Conservation (phyloP, 2,329 filamentous ascomycete species). For the Penicillium brevicompactum region DNA sequence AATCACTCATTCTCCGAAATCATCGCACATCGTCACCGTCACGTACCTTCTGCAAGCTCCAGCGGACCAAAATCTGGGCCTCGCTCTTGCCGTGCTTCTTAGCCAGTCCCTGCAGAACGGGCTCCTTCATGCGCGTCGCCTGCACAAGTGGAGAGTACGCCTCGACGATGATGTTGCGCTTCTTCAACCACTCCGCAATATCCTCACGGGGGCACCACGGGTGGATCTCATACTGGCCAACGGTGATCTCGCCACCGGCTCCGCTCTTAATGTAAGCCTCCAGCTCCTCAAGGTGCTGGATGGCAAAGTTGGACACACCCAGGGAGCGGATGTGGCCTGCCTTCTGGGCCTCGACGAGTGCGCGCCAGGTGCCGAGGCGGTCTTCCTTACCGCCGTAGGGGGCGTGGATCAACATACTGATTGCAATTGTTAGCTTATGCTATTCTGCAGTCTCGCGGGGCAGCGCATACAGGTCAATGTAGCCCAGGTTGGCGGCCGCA, state of each 20-base stretch:
- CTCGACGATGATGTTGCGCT: slow-evolving; percentile 65
- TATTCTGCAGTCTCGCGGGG: neutral
- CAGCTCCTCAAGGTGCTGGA: slow-evolving; percentile 45
- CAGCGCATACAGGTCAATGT: slow-evolving; percentile 63
- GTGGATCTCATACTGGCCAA: slow-evolving; percentile 88
- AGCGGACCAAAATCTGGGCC: slow-evolving; percentile 61
- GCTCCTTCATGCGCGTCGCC: slow-evolving; percentile 54
- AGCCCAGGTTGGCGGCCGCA: slow-evolving; percentile 62
- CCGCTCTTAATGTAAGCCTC: slow-evolving; percentile 43
- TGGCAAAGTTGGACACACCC: slow-evolving; percentile 44
- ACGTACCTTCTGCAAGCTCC: slow-evolving; percentile 61
- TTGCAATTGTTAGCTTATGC: slow-evolving; percentile 3
- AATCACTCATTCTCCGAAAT: too few species aligned
- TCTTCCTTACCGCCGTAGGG: slow-evolving; percentile 42
- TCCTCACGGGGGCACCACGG: slow-evolving; percentile 82
- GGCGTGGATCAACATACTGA: slow-evolving; percentile 43
- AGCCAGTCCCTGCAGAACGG: slow-evolving; percentile 52
- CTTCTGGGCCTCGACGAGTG: slow-evolving; percentile 43
- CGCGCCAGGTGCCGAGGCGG: slow-evolving; percentile 44
- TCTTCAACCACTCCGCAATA: slow-evolving; percentile 74
- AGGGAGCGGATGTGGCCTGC: slow-evolving; percentile 43
- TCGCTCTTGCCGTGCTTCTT: slow-evolving; percentile 62
- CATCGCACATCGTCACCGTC: neutral
- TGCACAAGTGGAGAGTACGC: slow-evolving; percentile 53
- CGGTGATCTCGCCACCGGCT: slow-evolving; percentile 68